These are phyloP conservation scores for Echium plantagineum DNA, from an alignment of 257 asterid species.

Conservation along the genomic window DNA sequence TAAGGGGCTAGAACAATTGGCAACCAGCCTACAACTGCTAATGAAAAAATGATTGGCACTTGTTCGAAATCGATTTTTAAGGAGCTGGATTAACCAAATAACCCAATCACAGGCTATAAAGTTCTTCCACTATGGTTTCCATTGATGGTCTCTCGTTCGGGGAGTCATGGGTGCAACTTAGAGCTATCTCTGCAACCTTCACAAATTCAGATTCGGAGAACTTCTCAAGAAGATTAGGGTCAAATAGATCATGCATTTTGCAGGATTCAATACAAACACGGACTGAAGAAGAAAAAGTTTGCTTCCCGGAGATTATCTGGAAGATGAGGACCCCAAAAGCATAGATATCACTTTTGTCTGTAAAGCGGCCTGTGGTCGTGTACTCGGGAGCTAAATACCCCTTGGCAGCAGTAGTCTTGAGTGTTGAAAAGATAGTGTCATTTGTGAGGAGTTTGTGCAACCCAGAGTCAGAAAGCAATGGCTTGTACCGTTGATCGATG, in stretches of 20 bases:
- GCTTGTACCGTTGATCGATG: constrained; percentile 41
- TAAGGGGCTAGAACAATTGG: constrained; percentile 26
- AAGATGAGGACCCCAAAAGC: constrained; percentile 82
- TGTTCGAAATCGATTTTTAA: constrained; percentile 1
- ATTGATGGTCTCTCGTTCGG: constrained; percentile 70
- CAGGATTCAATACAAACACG: constrained; percentile 47
- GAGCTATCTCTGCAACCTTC: constrained; percentile 42
- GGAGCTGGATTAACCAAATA: constrained; percentile 1
- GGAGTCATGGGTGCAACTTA: constrained; percentile 46
- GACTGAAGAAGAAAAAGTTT: constrained; percentile 31
- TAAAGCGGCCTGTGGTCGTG: constrained; percentile 71
- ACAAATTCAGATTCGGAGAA: constrained; percentile 46
- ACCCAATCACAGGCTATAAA: constrained; percentile 16
- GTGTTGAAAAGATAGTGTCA: constrained; percentile 70
- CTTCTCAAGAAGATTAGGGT: constrained; percentile 42
- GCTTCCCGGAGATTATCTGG: constrained; percentile 75
- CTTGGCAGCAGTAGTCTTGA: constrained; percentile 88
- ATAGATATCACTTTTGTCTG: constrained; percentile 74
- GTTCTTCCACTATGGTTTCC: constrained; percentile 39
- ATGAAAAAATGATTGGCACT: constrained; percentile 5
- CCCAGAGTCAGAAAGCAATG: constrained; percentile 70
- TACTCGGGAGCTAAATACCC: constrained; percentile 95
- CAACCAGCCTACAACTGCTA: constrained; percentile 15
- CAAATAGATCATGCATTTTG: constrained; percentile 44
- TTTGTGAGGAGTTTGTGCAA: constrained; percentile 78